Evolutionary conservation across 306 rosid genomes (phyloP).

Genomic region (Prunus davidiana): DNA sequence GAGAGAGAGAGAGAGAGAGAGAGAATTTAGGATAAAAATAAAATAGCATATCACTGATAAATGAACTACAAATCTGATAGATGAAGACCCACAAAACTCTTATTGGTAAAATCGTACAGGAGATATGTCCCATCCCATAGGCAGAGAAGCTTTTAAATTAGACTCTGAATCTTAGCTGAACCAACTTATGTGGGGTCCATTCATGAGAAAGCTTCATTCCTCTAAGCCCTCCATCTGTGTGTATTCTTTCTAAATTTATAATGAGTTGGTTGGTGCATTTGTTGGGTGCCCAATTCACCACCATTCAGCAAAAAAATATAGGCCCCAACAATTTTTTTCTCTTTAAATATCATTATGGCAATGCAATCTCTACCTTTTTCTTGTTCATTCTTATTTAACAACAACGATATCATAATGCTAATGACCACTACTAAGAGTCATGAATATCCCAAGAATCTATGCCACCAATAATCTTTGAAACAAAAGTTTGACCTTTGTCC

Average conservation of each 20-base stretch:
- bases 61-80: too few relatives aligned
- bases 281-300: background rate
- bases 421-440: conserved; percentile 2
- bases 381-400: background rate
- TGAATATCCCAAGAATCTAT: conserved; percentile 9
- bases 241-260: too few relatives aligned
- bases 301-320: background rate
- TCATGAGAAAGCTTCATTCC: background rate
- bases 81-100: too few relatives aligned
- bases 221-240: background rate
- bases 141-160: background rate
- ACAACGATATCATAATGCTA: background rate
- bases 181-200: background rate
- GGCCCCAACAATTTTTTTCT: background rate
- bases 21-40: background rate
- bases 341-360: background rate
- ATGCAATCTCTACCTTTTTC: background rate
- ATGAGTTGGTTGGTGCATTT: background rate
- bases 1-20: background rate
- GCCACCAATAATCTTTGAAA: conserved; percentile 11
- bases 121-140: too few relatives aligned
- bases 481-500: background rate
- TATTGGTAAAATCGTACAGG: too few relatives aligned
- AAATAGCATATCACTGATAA: background rate
- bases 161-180: background rate